Base-by-base conservation (phyloP, 495 filamentous ascomycete genomes). In the Chaetomium tenue region DNA sequence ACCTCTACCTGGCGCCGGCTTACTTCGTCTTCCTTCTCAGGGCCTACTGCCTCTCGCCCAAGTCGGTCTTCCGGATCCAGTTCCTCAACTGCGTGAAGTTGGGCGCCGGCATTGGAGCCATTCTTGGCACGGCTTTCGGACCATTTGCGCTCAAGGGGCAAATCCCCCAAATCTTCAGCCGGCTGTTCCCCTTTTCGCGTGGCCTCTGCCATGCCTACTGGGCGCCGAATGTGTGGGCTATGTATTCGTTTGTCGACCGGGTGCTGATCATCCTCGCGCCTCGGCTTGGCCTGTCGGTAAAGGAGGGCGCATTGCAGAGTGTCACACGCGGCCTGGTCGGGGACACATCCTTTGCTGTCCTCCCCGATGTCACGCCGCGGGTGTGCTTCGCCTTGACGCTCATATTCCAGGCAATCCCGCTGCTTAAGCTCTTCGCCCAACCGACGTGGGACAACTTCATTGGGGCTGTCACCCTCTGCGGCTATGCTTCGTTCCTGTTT, bases 191-290 rank as follows among this genome's bases (percentile, higher is more conserved):
- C 5, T 98, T 98, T 74, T 93, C 92, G 1, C 79, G 94, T 58
- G 94, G 94, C 0, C 76, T 98, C 37, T 97, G 92, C 72, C 94
- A 98, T 79, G 94, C 94, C 0, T 98, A 98, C 75, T 98, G 94
- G 94, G 94, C 94, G 3, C 93, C 94, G 2, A 98, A 98, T 68
- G 80, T 97, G 12, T 98, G 94, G 94, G 92, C 94, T 0, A 84
- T 98, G 78, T 98, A 98, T 74, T 97, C 94, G 0, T 96, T 98
- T 69, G 75, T 83, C 0, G 94, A 98, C 68, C 82, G 94, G 56
- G 77, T 89, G 33, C 72, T 98, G 65, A 96, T 98, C 67, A 16
- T 67, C 88, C 91, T 94, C 66, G 93, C 92, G 42, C 93, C 94
- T 5, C 84, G 85, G 48, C 72, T 97, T 15, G 87, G 90, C 2